Evolutionary conservation across 352 stramenopile species (phyloP).

Genomic region (Phytophthora citricola): DNA sequence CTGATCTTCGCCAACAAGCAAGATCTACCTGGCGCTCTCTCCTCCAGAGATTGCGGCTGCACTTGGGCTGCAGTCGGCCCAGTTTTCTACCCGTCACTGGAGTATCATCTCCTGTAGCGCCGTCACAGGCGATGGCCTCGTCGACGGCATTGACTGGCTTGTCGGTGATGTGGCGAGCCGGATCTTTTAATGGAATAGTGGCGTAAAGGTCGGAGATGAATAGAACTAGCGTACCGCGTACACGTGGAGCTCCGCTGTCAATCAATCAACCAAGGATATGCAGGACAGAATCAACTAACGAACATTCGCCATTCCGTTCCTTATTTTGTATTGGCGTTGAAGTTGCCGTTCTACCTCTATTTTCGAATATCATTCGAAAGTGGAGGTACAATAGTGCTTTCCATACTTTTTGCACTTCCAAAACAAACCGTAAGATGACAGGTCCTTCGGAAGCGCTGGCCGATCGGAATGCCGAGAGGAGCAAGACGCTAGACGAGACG

Average conservation of each 20-base stretch:
- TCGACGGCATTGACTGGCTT: constrained; percentile 98
- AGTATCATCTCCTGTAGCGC: constrained; percentile 97
- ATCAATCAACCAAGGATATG: too few relatives aligned
- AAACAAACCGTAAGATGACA: too few relatives aligned
- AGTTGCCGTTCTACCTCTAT: too few relatives aligned
- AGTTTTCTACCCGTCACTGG: constrained; percentile 89
- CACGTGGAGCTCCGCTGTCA: background rate
- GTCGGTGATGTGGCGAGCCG: constrained; percentile 95
- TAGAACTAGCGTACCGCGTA: background rate
- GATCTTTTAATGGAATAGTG: constrained; percentile 95
- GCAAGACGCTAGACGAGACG: too few relatives aligned
- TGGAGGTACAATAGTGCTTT: too few relatives aligned
- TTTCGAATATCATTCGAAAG: too few relatives aligned
- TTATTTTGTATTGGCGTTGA: too few relatives aligned
- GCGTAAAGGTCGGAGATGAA: background rate
- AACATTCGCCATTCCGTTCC: too few relatives aligned
- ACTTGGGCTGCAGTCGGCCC: constrained; percentile 82
- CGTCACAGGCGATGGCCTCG: constrained; percentile 95
- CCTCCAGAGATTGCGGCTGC: constrained; percentile 91
- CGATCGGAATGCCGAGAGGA: too few relatives aligned
- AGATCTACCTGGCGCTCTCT: constrained; percentile 94
- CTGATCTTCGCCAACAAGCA: constrained; percentile 99
- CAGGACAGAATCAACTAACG: too few relatives aligned
- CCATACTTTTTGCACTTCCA: too few relatives aligned
- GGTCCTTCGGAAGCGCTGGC: too few relatives aligned